These are phyloP conservation scores for Xerocomus potaroensis DNA, from an alignment of 768 basidiomycete genomes.

Conservation along the genomic window DNA sequence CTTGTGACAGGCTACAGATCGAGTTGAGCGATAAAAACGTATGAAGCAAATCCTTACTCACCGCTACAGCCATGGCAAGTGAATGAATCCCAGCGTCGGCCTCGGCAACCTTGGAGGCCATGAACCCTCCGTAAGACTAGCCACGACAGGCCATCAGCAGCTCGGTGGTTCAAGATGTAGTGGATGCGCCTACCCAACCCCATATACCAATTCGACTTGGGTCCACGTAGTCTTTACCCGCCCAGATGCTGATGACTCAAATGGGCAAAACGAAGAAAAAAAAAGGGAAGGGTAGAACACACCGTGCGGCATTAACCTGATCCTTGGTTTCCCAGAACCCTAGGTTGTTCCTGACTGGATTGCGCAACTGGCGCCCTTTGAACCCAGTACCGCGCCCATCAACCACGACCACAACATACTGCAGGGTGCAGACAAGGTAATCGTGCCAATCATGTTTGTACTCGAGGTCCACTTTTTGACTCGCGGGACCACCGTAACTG, in stretches of 20 bases:
- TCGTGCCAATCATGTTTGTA: constrained; percentile 83
- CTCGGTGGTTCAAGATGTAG: constrained; percentile 1
- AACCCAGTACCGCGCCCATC: constrained; percentile 94
- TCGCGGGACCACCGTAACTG: constrained; percentile 88
- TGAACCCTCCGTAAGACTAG: constrained; percentile 94
- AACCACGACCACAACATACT: constrained; percentile 83
- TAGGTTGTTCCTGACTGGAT: constrained; percentile 83
- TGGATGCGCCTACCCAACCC: constrained; percentile 77
- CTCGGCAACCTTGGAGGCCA: constrained; percentile 91
- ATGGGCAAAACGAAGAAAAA: neutral
- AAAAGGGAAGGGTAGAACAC: constrained; percentile 14
- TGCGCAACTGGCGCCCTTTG: constrained; percentile 80
- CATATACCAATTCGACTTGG: constrained; percentile 86
- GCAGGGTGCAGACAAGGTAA: constrained; percentile 73
- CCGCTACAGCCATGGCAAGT: constrained; percentile 87
- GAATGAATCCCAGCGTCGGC: constrained; percentile 86
- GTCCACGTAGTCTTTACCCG: constrained; percentile 84
- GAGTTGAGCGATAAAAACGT: constrained; percentile 7
- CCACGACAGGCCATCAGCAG: no score
- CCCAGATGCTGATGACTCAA: constrained; percentile 59
- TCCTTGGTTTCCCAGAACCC: constrained; percentile 88
- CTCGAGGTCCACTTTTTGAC: constrained; percentile 67
- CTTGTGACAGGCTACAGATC: constrained; percentile 72
- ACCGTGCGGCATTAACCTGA: constrained; percentile 87
- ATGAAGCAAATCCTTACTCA: constrained; percentile 35